phyloP scores from a whole-genome alignment of 202 grass and related monocot species.

The Thinopyrum obtusiflorum region DNA sequence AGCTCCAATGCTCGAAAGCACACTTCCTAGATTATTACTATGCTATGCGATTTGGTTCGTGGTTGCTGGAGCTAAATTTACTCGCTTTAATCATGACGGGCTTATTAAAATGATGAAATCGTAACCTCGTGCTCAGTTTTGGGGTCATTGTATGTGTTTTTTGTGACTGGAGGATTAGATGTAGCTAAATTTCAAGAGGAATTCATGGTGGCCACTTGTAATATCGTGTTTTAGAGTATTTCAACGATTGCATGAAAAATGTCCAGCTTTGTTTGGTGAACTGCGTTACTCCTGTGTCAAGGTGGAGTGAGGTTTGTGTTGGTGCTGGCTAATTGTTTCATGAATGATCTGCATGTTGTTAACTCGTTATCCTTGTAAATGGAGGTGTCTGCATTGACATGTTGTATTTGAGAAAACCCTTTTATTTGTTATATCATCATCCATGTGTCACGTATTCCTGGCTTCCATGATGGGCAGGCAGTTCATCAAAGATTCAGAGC shows the following conservation, averaged over 20 bases:
- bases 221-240: background rate
- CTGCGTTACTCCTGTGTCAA: background rate
- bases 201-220: background rate
- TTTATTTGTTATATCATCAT: background rate
- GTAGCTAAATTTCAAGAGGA: background rate
- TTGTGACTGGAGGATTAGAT: background rate
- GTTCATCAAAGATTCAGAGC: background rate
- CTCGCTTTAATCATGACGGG: background rate
- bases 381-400: background rate
- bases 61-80: background rate
- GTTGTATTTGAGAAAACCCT: background rate
- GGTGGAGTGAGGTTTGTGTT: background rate
- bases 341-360: background rate
- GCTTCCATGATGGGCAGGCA: background rate
- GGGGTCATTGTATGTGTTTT: background rate
- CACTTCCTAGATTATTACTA: background rate
- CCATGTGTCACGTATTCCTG: background rate
- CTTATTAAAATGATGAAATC: background rate
- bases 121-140: background rate
- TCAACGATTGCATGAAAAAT: background rate
- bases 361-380: background rate
- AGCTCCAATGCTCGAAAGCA: background rate
- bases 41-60: background rate
- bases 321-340: background rate
- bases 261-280: background rate